These are phyloP conservation scores for Symmetrospora coprosmae DNA, from an alignment of 768 basidiomycete genomes.

Conservation along the genomic window DNA sequence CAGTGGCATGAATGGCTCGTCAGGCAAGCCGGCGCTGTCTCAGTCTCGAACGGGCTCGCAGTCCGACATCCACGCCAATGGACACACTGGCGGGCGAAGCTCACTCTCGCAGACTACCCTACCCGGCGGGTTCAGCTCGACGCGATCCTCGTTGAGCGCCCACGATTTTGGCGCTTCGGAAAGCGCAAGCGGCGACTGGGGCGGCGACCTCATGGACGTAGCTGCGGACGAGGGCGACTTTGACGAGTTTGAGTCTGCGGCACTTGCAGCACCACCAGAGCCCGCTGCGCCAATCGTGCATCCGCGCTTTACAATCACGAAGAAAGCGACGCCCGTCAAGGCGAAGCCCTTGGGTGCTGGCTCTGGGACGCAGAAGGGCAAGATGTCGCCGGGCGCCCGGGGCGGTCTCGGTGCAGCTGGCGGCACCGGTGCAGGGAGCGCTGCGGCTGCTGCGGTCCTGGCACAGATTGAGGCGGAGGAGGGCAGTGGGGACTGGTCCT, in stretches of 20 bases:
- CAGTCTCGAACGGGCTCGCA: too few species aligned
- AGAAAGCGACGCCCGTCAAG: not conserved
- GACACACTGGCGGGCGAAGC: too few species aligned
- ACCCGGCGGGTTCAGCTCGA: too few species aligned
- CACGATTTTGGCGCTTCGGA: slow-evolving; percentile 40
- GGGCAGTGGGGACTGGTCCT: slow-evolving; percentile 7
- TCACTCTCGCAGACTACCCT: too few species aligned
- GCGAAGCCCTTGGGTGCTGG: not conserved
- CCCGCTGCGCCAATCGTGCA: not conserved
- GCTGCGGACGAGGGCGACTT: slow-evolving; percentile 88
- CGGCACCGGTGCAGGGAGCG: not conserved
- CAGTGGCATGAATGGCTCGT: too few species aligned
- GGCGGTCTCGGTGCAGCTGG: not conserved
- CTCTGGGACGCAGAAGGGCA: too few species aligned
- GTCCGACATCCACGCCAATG: too few species aligned
- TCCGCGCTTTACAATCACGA: slow-evolving; percentile 13
- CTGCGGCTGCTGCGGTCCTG: not conserved
- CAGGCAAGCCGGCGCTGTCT: too few species aligned
- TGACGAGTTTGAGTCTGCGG: slow-evolving; percentile 63
- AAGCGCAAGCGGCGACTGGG: slow-evolving; percentile 48
- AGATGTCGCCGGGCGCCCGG: not conserved
- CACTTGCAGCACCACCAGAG: slow-evolving; percentile 13
- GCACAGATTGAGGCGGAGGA: slow-evolving; percentile 3
- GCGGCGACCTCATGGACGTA: slow-evolving; percentile 77
- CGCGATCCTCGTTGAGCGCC: not conserved